phyloP scores from a whole-genome alignment of 2,329 filamentous ascomycete genomes.

The Alternaria gaisen region DNA sequence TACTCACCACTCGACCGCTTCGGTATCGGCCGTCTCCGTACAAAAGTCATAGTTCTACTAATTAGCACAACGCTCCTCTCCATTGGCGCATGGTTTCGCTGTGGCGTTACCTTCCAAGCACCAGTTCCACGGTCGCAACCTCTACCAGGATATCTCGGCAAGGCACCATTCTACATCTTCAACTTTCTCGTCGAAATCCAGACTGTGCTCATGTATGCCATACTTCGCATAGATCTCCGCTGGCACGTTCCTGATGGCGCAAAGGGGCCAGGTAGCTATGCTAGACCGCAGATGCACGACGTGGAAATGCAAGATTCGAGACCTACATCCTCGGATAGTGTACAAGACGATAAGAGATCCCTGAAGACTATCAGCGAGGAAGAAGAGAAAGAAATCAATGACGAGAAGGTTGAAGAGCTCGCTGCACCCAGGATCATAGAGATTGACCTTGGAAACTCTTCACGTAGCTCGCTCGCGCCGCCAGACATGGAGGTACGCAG shows the following conservation, averaged over 20 bases:
- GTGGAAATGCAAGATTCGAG: constrained; percentile 31
- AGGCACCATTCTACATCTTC: constrained; percentile 80
- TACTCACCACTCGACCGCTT: constrained; percentile 63
- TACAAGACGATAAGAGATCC: constrained; percentile 3
- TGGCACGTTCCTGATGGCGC: constrained; percentile 80
- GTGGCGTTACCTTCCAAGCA: constrained; percentile 65
- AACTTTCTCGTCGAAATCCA: constrained; percentile 78
- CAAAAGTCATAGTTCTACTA: constrained; percentile 72
- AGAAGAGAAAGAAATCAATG: constrained; percentile 7
- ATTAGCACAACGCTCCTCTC: constrained; percentile 67
- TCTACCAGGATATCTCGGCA: constrained; percentile 75
- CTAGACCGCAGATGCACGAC: constrained; percentile 19
- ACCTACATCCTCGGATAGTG: constrained; percentile 15
- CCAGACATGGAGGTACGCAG: constrained; percentile 5
- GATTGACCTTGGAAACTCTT: constrained; percentile 12
- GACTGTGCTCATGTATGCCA: constrained; percentile 72
- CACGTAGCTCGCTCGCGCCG: neutral
- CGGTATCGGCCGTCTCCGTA: constrained; percentile 71
- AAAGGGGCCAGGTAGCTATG: constrained; percentile 54
- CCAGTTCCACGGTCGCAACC: constrained; percentile 56
- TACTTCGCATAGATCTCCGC: constrained; percentile 74
- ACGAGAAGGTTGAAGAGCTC: constrained; percentile 6
- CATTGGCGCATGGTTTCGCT: constrained; percentile 74
- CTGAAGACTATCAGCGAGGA: constrained; percentile 4
- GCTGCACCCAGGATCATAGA: constrained; percentile 11